A percentile compares a stretch with the other conserved stretches of the same genome.
Evolutionary conservation across 352 stramenopile genomes (phyloP).

Genomic region (Aphanomyces invadans): DNA sequence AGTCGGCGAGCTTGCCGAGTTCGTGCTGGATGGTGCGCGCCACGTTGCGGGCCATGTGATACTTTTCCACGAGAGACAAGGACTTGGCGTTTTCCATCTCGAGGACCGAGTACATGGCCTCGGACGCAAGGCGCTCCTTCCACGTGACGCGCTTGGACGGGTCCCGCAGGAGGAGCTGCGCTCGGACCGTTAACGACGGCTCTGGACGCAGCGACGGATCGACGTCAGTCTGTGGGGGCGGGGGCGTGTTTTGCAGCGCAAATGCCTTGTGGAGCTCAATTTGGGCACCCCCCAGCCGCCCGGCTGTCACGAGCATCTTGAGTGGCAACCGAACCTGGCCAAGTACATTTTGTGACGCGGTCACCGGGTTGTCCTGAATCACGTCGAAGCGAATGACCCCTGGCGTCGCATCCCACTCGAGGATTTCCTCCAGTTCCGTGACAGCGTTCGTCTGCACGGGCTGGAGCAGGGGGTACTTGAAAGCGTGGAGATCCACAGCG

Average conservation of each 20-base stretch:
- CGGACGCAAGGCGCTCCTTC: slow-evolving; percentile 31
- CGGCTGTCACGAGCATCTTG: slow-evolving; percentile 28
- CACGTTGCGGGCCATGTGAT: slow-evolving; percentile 38
- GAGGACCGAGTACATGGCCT: slow-evolving; percentile 32
- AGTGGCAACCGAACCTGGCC: slow-evolving; percentile 29
- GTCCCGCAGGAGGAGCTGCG: slow-evolving; percentile 31
- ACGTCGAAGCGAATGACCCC: slow-evolving; percentile 34
- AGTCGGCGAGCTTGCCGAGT: slow-evolving; percentile 30
- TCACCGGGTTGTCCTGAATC: slow-evolving; percentile 26
- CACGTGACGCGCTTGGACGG: slow-evolving; percentile 27
- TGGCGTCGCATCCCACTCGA: slow-evolving; percentile 28
- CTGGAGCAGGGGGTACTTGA: slow-evolving; percentile 33
- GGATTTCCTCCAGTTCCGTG: slow-evolving; percentile 25
- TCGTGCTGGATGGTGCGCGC: slow-evolving; percentile 36
- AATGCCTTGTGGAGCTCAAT: slow-evolving; percentile 28
- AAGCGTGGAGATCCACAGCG: slow-evolving; percentile 28
- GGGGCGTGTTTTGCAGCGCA: slow-evolving; percentile 19
- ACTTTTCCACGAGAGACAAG: slow-evolving; percentile 36
- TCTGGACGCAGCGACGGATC: background rate
- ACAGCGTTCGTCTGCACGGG: slow-evolving; percentile 22
- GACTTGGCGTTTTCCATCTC: slow-evolving; percentile 36
- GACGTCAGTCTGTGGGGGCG: background rate
- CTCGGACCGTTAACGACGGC: slow-evolving; percentile 27
- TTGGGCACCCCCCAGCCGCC: slow-evolving; percentile 27
- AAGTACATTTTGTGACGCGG: slow-evolving; percentile 21